Percentiles rank a stretch among this genome's conserved stretches.
Evolutionary conservation across 2,329 filamentous ascomycete species (phyloP).

Genomic region (Neodidymelliopsis sp.): DNA sequence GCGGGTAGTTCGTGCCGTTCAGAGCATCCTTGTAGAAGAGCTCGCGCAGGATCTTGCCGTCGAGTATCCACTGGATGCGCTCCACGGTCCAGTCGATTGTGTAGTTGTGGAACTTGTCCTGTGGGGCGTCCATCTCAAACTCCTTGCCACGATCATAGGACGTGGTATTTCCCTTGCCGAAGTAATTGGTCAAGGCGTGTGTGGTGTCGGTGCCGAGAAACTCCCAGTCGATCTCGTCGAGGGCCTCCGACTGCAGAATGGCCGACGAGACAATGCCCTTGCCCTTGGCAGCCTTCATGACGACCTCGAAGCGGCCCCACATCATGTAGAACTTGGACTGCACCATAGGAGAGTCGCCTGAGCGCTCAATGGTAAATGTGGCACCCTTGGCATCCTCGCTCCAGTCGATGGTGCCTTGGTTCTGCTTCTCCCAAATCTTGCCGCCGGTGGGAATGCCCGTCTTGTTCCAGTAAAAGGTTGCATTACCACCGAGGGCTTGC

Average conservation of each 20-base stretch:
- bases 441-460: conserved; percentile 48
- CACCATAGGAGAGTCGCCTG: conserved; percentile 79
- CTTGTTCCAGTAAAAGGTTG: conserved; percentile 61
- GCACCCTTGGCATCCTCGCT: conserved; percentile 64
- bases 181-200: conserved; percentile 61
- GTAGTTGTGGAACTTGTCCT: conserved; percentile 52
- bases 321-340: conserved; percentile 66
- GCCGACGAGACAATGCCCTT: conserved; percentile 59
- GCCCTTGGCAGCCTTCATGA: conserved; percentile 58
- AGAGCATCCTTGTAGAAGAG: conserved; percentile 67
- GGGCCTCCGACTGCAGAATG: conserved; percentile 59
- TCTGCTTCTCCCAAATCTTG: conserved; percentile 68
- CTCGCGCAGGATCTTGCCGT: conserved; percentile 68
- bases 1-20: conserved; percentile 68
- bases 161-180: conserved; percentile 62
- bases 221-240: conserved; percentile 64
- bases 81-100: conserved; percentile 71
- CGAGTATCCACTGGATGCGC: conserved; percentile 69
- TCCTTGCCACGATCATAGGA: conserved; percentile 57
- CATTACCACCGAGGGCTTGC: conserved; percentile 71
- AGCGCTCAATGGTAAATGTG: conserved; percentile 73
- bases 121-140: conserved; percentile 39
- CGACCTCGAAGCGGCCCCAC: conserved; percentile 60
- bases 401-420: conserved; percentile 70
- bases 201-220: conserved; percentile 50